Conservation (phyloP, 176 grass and related monocot species). For the Carex myosuroides region DNA sequence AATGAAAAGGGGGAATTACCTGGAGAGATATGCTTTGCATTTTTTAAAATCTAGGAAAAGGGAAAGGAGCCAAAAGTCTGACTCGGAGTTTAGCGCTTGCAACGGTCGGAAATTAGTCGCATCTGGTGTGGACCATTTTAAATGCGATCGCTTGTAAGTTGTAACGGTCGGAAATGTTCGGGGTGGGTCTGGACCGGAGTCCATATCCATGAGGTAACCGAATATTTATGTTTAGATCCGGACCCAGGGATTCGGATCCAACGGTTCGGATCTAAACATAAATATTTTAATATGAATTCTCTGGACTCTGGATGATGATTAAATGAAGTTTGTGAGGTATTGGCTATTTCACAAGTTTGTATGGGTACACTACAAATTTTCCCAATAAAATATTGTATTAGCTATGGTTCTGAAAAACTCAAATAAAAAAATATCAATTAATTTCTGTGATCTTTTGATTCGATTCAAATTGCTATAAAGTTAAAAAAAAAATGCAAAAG, state of each 20-base stretch:
- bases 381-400: not conserved
- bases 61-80: not conserved
- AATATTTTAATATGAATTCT: too few species aligned
- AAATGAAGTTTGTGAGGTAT: not conserved
- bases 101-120: slow-evolving; percentile 49
- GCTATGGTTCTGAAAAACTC: not conserved
- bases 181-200: not conserved
- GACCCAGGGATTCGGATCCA: too few species aligned
- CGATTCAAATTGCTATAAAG: too few species aligned
- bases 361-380: too few species aligned
- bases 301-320: too few species aligned
- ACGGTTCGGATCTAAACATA: too few species aligned
- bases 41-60: not conserved
- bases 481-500: too few species aligned
- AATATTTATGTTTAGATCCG: too few species aligned
- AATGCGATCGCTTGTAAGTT: slow-evolving; percentile 30
- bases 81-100: slow-evolving; percentile 7
- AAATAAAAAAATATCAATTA: not conserved
- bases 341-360: too few species aligned
- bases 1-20: slow-evolving; percentile 9
- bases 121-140: slow-evolving; percentile 28
- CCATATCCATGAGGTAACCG: too few species aligned
- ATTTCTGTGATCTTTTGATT: too few species aligned
- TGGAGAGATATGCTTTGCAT: slow-evolving; percentile 19
- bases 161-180: slow-evolving; percentile 48